A percentile compares a stretch with the other conserved stretches of the same genome.
These are phyloP conservation scores for Hericium rajendrae DNA, from an alignment of 768 basidiomycete genomes.

Conservation along the genomic window DNA sequence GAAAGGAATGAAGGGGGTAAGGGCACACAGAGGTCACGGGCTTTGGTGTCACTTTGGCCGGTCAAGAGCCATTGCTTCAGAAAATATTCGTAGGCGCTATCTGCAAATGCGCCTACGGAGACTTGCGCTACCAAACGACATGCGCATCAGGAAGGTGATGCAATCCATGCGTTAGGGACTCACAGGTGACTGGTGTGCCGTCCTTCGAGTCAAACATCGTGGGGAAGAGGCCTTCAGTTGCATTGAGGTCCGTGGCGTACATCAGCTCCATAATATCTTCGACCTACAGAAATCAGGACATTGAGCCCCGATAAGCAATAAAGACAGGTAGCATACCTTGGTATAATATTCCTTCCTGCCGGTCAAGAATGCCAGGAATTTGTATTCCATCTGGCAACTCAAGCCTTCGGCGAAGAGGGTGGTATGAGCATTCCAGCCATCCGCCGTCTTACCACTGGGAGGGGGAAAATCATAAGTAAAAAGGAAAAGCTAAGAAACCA, in stretches of 20 bases:
- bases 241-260: not conserved
- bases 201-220: not conserved
- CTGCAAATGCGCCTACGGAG: slow-evolving; percentile 58
- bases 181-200: not conserved
- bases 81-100: slow-evolving; percentile 72
- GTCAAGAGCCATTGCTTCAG: slow-evolving; percentile 67
- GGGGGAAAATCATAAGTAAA: not conserved
- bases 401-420: slow-evolving; percentile 67
- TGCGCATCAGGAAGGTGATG: not conserved
- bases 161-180: not conserved
- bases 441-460: not conserved
- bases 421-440: not conserved
- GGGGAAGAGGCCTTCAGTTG: not conserved
- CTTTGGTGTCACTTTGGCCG: slow-evolving; percentile 47
- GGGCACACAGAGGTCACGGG: slow-evolving; percentile 56
- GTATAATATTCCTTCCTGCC: slow-evolving; percentile 56
- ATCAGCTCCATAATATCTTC: slow-evolving; percentile 35
- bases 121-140: slow-evolving; percentile 17
- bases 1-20: not conserved
- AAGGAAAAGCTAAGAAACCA: not conserved
- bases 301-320: not conserved
- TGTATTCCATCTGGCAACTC: slow-evolving; percentile 75
- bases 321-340: slow-evolving; percentile 29
- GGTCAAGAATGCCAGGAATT: slow-evolving; percentile 72
- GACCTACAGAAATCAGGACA: slow-evolving; percentile 27